Conservation (phyloP, 139 green algal species). For the Edaphochlamys debaryana region DNA sequence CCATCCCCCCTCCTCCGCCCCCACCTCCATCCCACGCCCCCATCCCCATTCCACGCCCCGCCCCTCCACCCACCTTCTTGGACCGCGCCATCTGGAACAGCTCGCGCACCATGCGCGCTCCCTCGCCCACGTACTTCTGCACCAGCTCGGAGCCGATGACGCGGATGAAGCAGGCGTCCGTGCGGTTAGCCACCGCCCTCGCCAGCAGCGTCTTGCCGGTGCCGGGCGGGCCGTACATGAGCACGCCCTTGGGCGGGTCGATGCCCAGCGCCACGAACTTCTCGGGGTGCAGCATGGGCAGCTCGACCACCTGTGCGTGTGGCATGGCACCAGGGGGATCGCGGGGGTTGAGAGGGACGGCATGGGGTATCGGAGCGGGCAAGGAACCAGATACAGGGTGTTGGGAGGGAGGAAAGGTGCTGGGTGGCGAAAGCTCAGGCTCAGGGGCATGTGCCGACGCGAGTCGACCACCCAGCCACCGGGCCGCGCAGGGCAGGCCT, state of each 20-base stretch:
- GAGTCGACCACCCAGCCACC: no score
- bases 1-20: not conserved
- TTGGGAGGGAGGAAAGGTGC: no score
- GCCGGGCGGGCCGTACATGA: conserved; percentile 55
- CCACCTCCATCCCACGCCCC: not conserved
- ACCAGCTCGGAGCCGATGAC: conserved; percentile 99
- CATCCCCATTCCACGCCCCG: no score
- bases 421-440: no score
- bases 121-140: conserved; percentile 99
- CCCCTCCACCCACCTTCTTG: conserved; percentile 89
- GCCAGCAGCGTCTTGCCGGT: conserved; percentile 98
- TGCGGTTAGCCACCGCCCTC: conserved; percentile 97
- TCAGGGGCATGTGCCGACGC: no score
- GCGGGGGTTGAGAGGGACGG: no score
- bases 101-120: conserved; percentile 96
- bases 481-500: no score
- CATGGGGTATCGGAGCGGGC: no score
- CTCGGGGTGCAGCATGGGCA: conserved; percentile 98
- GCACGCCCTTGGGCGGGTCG: conserved; percentile 94
- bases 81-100: conserved; percentile 96
- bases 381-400: no score
- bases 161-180: conserved; percentile 98
- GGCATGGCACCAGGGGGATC: no score
- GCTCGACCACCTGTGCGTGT: conserved; percentile 87
- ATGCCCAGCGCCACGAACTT: conserved; percentile 99